phyloP scores from a whole-genome alignment of 192 early-diverging fungal species.

The Dissophora ornata region DNA sequence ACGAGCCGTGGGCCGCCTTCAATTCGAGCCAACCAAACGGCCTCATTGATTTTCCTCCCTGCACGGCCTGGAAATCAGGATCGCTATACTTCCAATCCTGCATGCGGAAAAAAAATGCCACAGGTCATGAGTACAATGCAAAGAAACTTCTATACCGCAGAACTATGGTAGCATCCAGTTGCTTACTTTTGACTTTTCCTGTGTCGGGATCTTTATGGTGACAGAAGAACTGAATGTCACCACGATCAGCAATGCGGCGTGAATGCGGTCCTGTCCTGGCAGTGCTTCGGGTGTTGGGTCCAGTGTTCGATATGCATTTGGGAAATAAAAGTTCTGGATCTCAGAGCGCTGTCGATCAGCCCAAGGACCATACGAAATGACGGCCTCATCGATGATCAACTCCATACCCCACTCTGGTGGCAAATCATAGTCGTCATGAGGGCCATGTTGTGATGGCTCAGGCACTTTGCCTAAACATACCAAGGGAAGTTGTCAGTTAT shows the following conservation, averaged over 20 bases:
- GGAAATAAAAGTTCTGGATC: constrained; percentile 81
- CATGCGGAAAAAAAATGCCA: background rate
- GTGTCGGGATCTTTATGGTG: constrained; percentile 70
- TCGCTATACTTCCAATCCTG: constrained; percentile 74
- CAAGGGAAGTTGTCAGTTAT: background rate
- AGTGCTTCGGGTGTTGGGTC: constrained; percentile 57
- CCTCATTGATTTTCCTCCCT: constrained; percentile 52
- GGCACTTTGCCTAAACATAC: constrained; percentile 60
- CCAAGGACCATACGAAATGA: constrained; percentile 85
- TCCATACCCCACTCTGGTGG: constrained; percentile 79
- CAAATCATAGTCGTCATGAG: constrained; percentile 52
- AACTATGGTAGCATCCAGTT: background rate
- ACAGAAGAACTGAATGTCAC: constrained; percentile 72
- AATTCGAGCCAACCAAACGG: constrained; percentile 83
- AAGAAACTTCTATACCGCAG: too few species aligned
- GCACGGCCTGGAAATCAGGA: constrained; percentile 34
- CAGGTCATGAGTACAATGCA: background rate
- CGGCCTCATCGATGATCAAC: constrained; percentile 65
- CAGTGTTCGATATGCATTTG: constrained; percentile 68
- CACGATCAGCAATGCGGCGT: constrained; percentile 64
- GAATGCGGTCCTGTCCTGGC: constrained; percentile 68
- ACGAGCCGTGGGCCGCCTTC: constrained; percentile 60
- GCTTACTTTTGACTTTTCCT: constrained; percentile 78
- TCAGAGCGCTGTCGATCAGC: constrained; percentile 74
- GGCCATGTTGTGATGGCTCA: constrained; percentile 17